These are phyloP conservation scores for Monosporascus cannonballus DNA, from an alignment of 2,329 filamentous ascomycete genomes.

Conservation along the genomic window DNA sequence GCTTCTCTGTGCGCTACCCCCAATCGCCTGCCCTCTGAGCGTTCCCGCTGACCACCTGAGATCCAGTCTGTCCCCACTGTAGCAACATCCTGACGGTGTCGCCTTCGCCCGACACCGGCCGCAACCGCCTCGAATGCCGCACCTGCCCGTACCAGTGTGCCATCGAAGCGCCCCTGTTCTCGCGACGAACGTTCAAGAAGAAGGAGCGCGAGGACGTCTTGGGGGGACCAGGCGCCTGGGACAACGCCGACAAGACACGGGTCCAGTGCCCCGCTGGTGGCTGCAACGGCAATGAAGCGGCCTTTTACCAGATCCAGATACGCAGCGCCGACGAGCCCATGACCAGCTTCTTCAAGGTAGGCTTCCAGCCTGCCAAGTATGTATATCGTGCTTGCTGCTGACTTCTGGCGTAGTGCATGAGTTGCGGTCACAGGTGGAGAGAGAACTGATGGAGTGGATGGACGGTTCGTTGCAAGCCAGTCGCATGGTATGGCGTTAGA, in stretches of 20 bases:
- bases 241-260: constrained; percentile 79
- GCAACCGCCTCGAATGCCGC: constrained; percentile 88
- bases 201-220: constrained; percentile 88
- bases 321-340: constrained; percentile 97
- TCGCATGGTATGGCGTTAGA: background rate
- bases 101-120: constrained; percentile 41
- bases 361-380: constrained; percentile 5
- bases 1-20: constrained; percentile 54
- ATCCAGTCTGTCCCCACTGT: constrained; percentile 72
- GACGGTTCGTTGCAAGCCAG: background rate
- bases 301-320: constrained; percentile 96
- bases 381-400: constrained; percentile 8
- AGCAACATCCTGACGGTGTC: constrained; percentile 78
- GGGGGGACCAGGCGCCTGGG: constrained; percentile 82
- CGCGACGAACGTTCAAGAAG: constrained; percentile 76
- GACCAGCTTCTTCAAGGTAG: constrained; percentile 89
- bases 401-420: constrained; percentile 50
- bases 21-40: constrained; percentile 1
- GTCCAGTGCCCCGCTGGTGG: constrained; percentile 77
- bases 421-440: constrained; percentile 59
- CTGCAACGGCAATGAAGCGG: constrained; percentile 79
- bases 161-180: constrained; percentile 72
- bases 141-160: constrained; percentile 91
- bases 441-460: constrained; percentile 44
- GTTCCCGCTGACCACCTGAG: constrained; percentile 1